Evolutionary conservation across 192 early-diverging fungal species (phyloP), one percentile per base, ranked within the genome.

Genomic region (Backusella psychrophila): DNA sequence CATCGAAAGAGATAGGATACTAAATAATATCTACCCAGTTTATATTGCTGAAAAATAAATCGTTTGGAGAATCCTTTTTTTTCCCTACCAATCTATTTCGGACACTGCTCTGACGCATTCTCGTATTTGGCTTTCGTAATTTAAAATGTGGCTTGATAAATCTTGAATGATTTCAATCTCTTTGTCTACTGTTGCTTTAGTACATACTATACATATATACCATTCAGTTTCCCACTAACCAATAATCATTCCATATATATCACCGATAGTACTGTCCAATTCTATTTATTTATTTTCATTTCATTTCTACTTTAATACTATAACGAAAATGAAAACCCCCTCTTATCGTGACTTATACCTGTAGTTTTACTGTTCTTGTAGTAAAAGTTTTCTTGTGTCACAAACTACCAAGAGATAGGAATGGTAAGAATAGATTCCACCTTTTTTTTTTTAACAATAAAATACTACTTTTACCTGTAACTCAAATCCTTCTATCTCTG

Each of bases 161-260:
- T 78, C 77, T 38, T 97, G 92, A 29, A 96, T 78, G 0, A 95
- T 87, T 73, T 95, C 96, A 8, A 96, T 91, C 74, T 97, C 96
- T 66, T 89, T 86, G 75, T 97, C 96, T 90, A 82, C 17, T 11
- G 63, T 29, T 29, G 26, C 53, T 42, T 56, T 26, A 66, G 4
- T 67, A 33, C 14, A 0, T 17, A 15, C n/a, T 19, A 31, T 44
- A 38, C 36, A 26, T 26, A 38, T 53, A 21, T 14, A 42, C 1
- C 72, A 6, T 21, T 19, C 36, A 9, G 1, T 59, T 69, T 19
- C 3, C 53, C 36, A 44, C 85, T 72, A 84, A 87, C 91, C 90
- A 31, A 92, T 90, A 73, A 97, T 93, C 38, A 93, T 83, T 3
- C 90, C 91, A 77, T 95, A 94, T 17, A 98, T 89, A 70, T 98